Percentiles rank a stretch among this genome's conserved stretches.
Conservation (phyloP, 768 basidiomycete genomes). For the Pleurotus platypus region DNA sequence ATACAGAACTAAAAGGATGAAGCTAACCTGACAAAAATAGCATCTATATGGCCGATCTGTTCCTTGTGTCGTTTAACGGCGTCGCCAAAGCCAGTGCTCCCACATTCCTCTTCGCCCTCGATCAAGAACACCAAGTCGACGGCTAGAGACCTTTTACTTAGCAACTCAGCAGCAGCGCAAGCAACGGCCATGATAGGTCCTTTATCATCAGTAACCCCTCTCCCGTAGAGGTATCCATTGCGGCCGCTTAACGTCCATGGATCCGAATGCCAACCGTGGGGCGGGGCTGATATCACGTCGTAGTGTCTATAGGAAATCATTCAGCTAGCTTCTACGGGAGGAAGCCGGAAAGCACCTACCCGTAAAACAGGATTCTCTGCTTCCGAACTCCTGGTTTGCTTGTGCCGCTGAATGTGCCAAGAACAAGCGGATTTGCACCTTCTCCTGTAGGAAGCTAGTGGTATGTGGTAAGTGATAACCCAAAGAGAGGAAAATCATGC, state of each 20-base stretch:
- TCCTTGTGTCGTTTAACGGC: conserved; percentile 76
- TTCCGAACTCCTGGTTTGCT: conserved; percentile 48
- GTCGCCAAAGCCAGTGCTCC: conserved; percentile 82
- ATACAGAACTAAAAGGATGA: background rate
- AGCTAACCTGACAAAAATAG: conserved; percentile 77
- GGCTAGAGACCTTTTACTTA: conserved; percentile 67
- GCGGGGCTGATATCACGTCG: conserved; percentile 87
- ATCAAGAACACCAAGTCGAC: conserved; percentile 88
- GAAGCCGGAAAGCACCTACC: conserved; percentile 39
- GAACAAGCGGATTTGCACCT: conserved; percentile 80
- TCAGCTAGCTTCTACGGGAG: no score
- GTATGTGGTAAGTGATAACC: background rate
- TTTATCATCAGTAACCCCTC: conserved; percentile 93
- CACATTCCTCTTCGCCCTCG: conserved; percentile 97
- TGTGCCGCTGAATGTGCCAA: conserved; percentile 81
- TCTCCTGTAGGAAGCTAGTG: conserved; percentile 72
- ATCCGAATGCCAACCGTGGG: conserved; percentile 74
- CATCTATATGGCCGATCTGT: conserved; percentile 82
- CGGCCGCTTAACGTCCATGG: conserved; percentile 80
- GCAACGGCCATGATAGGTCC: conserved; percentile 92
- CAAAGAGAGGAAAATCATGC: conserved; percentile 14
- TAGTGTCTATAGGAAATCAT: conserved; percentile 63
- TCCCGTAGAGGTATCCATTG: conserved; percentile 88
- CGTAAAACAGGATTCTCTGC: conserved; percentile 87
- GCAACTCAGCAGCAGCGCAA: conserved; percentile 81